These are phyloP conservation scores for Colletotrichum trifolii DNA, from an alignment of 2,329 filamentous ascomycete genomes.

Conservation along the genomic window DNA sequence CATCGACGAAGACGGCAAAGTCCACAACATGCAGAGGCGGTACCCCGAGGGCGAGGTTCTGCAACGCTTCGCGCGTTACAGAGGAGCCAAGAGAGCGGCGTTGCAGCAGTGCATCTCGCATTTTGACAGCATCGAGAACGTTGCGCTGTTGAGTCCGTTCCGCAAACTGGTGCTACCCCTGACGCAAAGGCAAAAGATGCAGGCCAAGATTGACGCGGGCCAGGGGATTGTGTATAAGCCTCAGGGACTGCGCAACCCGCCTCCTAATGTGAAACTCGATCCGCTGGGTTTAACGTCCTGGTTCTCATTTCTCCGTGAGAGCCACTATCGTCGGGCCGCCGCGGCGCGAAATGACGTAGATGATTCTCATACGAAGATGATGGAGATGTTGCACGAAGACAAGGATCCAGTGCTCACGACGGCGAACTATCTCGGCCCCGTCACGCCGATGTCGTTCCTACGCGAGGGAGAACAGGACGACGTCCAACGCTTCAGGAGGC, in stretches of 20 bases:
- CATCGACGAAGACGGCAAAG: slow-evolving; percentile 6
- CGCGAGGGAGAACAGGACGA: slow-evolving; percentile 42
- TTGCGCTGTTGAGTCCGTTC: slow-evolving; percentile 48
- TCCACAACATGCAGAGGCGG: neutral
- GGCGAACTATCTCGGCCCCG: slow-evolving; percentile 46
- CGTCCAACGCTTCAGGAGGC: slow-evolving; percentile 41
- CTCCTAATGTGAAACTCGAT: slow-evolving; percentile 39
- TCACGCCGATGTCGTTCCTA: slow-evolving; percentile 39
- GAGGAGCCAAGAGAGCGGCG: slow-evolving; percentile 57
- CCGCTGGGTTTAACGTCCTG: slow-evolving; percentile 46
- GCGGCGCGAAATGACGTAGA: slow-evolving; percentile 37
- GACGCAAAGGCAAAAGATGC: slow-evolving; percentile 38
- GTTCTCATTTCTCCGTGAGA: slow-evolving; percentile 41
- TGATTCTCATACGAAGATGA: slow-evolving; percentile 5
- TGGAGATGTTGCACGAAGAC: slow-evolving; percentile 38
- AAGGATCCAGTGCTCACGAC: slow-evolving; percentile 39
- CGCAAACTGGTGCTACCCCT: slow-evolving; percentile 51
- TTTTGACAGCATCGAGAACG: slow-evolving; percentile 52
- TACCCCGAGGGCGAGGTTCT: slow-evolving; percentile 40
- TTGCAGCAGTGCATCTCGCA: slow-evolving; percentile 55
- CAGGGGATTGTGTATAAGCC: slow-evolving; percentile 31
- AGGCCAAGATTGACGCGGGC: slow-evolving; percentile 19
- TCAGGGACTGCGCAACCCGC: slow-evolving; percentile 26
- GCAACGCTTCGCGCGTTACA: slow-evolving; percentile 47
- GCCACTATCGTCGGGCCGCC: slow-evolving; percentile 39